Evolutionary conservation across 2,329 filamentous ascomycete species (phyloP).

Genomic region (Beauveria medogensis): DNA sequence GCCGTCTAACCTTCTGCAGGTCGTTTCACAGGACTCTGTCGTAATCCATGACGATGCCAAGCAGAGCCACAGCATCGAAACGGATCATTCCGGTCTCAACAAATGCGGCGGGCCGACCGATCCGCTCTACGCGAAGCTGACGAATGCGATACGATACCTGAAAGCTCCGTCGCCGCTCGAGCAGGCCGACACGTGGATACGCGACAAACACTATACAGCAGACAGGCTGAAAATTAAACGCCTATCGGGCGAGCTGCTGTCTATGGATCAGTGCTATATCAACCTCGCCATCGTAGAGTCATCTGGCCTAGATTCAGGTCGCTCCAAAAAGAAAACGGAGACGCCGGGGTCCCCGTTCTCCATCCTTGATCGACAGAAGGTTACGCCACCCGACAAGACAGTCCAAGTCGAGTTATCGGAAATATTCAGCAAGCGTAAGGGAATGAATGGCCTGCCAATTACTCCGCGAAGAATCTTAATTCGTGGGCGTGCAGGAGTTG

Average conservation of each 20-base stretch:
- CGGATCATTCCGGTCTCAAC: slow-evolving; percentile 17
- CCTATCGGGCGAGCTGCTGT: slow-evolving; percentile 24
- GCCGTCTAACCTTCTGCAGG: neutral
- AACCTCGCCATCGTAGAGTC: slow-evolving; percentile 29
- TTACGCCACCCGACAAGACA: neutral
- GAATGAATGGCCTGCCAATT: neutral
- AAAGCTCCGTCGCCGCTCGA: neutral
- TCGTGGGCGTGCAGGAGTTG: slow-evolving; percentile 28
- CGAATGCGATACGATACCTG: too few species aligned
- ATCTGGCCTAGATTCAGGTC: neutral
- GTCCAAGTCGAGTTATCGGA: neutral
- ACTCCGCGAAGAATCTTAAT: slow-evolving; percentile 24
- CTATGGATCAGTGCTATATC: slow-evolving; percentile 31
- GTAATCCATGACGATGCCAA: neutral
- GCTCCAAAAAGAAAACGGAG: neutral
- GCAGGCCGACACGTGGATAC: slow-evolving; percentile 18
- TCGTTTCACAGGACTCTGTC: slow-evolving; percentile 12
- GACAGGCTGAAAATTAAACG: slow-evolving; percentile 24
- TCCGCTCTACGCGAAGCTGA: slow-evolving; percentile 3
- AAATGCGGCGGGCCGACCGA: slow-evolving; percentile 12
- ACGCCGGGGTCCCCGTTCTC: neutral
- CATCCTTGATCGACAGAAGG: neutral
- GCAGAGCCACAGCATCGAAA: slow-evolving; percentile 9
- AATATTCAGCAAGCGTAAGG: neutral
- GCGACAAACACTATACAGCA: slow-evolving; percentile 16